A percentile compares a stretch with the other conserved stretches of the same genome.
These are phyloP conservation scores for Solanum appendiculatum DNA, from an alignment of 257 asterid genomes.

Conservation along the genomic window DNA sequence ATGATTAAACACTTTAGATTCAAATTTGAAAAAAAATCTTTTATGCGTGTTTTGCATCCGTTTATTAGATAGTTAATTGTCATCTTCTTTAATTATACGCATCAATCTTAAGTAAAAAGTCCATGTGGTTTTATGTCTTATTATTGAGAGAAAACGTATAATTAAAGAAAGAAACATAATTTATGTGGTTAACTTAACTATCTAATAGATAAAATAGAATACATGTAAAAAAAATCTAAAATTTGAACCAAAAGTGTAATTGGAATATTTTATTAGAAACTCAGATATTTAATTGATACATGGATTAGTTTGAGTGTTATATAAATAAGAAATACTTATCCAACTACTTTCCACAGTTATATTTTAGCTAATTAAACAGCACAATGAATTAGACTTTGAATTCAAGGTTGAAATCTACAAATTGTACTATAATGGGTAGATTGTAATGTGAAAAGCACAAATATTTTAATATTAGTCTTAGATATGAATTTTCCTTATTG, in stretches of 20 bases:
- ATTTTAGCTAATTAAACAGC: background rate
- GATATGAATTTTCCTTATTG: background rate
- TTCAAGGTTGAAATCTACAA: background rate
- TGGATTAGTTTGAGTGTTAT: background rate
- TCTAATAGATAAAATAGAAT: background rate
- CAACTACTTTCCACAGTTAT: background rate
- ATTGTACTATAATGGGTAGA: too few relatives aligned
- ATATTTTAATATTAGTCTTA: background rate
- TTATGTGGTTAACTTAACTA: background rate
- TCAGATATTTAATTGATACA: too few relatives aligned
- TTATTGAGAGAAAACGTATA: background rate
- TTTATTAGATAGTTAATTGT: background rate
- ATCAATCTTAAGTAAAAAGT: background rate
- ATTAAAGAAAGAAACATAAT: background rate
- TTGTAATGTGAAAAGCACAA: background rate
- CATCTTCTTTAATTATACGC: background rate
- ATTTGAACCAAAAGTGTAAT: background rate
- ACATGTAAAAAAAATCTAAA: background rate
- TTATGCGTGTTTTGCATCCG: background rate
- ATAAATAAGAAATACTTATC: too few relatives aligned
- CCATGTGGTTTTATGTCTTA: background rate
- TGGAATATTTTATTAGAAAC: background rate
- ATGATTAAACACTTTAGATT: background rate
- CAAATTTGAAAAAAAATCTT: background rate
- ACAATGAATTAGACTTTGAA: background rate